Evolutionary conservation across 495 filamentous ascomycete species (phyloP), one percentile per base, ranked within the genome.

Genomic region (Talaromyces stipitatus): DNA sequence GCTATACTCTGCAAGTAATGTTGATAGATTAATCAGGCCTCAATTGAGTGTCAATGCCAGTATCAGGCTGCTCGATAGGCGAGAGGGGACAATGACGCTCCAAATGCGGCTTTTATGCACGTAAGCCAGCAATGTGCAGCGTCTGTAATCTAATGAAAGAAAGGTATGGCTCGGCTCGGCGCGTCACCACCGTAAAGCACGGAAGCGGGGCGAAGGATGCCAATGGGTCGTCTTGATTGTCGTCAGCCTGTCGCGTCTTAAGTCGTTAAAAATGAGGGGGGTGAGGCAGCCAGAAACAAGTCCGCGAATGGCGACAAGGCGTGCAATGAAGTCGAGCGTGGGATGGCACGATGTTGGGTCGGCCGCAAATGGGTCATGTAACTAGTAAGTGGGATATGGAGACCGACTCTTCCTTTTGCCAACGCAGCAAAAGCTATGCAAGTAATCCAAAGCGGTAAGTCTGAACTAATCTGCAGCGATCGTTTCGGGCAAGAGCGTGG

Each of bases 381-480:
- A 55, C 53, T 27, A 23, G 32, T 24, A 22, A 16, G 36, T 41
- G 12, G 36, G n/a, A 41, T 41, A 41, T 41, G 36, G 36, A 18
- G 16, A 41, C 16, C 18, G n/a, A 41, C 36, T 20, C 36, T 41
- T 41, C n/a, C 5, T 32, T 24, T 33, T 43, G 55, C 45, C 55
- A 57, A 51, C 43, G 28, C 55, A 50, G 47, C 43, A 57, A 51
- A 33, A 50, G 29, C 41, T 57, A 57, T 57, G 55, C 55, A 57
- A 36, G 55, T 57, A 26, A 57, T 43, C 55, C 47, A 57, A 57
- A 57, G 55, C n/a, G 55, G 55, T 29, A 57, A 51, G 55, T 24
- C 55, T 50, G 55, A 57, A 41, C 55, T 27, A 26, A 33, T 36
- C 32, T 57, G 55, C 24, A 57, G 18, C 29, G 46, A 51, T 57